Conservation (phyloP, 2,329 filamentous ascomycete species). For the Gremmenia infestans region DNA sequence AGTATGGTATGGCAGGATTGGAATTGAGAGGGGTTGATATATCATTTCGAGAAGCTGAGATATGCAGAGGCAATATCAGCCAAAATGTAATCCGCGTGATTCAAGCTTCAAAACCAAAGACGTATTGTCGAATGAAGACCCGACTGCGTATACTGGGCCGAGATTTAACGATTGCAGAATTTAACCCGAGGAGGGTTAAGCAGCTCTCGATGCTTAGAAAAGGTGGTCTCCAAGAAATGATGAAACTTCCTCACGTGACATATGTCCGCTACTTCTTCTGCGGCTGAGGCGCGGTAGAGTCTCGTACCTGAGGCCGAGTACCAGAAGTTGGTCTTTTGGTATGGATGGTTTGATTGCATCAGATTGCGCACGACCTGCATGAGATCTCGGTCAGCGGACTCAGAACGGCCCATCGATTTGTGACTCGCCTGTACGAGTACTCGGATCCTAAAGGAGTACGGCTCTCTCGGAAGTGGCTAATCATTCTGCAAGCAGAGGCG, state of each 20-base stretch:
- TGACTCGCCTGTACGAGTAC: background rate
- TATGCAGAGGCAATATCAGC: too few relatives aligned
- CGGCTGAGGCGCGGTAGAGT: background rate
- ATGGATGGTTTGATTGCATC: background rate
- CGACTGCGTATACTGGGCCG: too few relatives aligned
- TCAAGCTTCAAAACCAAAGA: too few relatives aligned
- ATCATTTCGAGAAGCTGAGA: too few relatives aligned
- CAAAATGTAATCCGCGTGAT: too few relatives aligned
- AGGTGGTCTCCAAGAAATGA: too few relatives aligned
- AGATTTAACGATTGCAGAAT: too few relatives aligned
- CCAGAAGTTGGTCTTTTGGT: background rate
- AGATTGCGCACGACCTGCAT: background rate
- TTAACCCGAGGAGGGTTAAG: too few relatives aligned
- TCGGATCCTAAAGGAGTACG: background rate
- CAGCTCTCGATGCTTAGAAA: too few relatives aligned
- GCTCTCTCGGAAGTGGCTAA: background rate
- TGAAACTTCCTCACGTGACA: background rate
- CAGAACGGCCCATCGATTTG: background rate
- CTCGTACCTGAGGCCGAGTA: background rate
- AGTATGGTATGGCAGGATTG: too few relatives aligned
- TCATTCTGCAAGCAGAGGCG: background rate
- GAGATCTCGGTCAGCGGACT: background rate
- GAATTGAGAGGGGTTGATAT: too few relatives aligned
- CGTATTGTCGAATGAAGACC: too few relatives aligned
- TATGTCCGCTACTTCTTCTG: background rate